phyloP scores from a whole-genome alignment of 768 basidiomycete genomes.

The Serpula lacrymans region DNA sequence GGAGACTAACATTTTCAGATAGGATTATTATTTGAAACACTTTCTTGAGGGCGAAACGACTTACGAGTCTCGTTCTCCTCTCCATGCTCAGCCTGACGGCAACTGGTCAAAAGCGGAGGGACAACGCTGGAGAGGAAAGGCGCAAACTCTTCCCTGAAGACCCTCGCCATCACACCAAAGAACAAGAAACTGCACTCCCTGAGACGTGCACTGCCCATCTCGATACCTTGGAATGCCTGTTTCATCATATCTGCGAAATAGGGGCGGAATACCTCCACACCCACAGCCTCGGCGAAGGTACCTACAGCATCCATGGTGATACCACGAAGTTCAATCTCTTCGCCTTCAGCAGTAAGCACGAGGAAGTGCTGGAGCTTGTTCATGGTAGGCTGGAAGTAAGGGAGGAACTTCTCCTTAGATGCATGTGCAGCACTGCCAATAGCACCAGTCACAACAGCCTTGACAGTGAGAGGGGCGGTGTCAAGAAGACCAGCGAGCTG shows the following conservation, averaged over 20 bases:
- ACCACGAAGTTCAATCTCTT: slow-evolving; percentile 91
- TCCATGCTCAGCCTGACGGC: slow-evolving; percentile 79
- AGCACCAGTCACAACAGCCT: slow-evolving; percentile 93
- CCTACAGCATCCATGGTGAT: slow-evolving; percentile 99
- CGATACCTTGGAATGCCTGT: slow-evolving; percentile 86
- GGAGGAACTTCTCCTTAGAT: slow-evolving; percentile 83
- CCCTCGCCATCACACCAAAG: slow-evolving; percentile 97
- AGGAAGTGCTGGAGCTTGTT: slow-evolving; percentile 86
- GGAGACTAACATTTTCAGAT: slow-evolving; percentile 38
- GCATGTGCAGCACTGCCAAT: slow-evolving; percentile 98
- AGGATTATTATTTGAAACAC: too few relatives aligned
- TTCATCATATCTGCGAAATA: slow-evolving; percentile 97
- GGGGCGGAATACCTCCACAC: slow-evolving; percentile 88
- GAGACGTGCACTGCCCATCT: slow-evolving; percentile 81
- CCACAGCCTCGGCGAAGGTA: slow-evolving; percentile 96
- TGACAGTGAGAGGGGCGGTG: slow-evolving; percentile 80
- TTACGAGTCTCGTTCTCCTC: slow-evolving; percentile 49
- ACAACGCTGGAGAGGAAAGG: slow-evolving; percentile 83
- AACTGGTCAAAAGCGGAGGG: slow-evolving; percentile 78
- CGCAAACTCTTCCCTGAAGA: slow-evolving; percentile 93
- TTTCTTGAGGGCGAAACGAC: too few relatives aligned
- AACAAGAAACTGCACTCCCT: slow-evolving; percentile 97
- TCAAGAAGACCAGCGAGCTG: slow-evolving; percentile 84
- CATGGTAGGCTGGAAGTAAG: slow-evolving; percentile 94
- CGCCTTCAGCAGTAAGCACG: slow-evolving; percentile 78